These are phyloP conservation scores for Clarkia xantiana DNA, from an alignment of 345 rosid species.

Conservation along the genomic window DNA sequence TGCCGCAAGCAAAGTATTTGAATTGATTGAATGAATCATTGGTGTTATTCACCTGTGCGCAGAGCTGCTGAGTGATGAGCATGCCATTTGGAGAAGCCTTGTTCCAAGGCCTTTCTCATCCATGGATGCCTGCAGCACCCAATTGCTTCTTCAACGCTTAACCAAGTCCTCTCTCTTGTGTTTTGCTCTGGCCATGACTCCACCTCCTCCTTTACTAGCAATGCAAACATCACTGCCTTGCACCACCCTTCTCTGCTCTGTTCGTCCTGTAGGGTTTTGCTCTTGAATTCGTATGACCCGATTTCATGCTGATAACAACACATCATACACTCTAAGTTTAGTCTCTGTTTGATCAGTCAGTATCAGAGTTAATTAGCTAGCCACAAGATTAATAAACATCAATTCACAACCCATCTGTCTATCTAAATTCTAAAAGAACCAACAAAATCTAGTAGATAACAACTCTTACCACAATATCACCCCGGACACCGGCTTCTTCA, in stretches of 20 bases:
- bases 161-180: constrained; percentile 27
- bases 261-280: constrained; percentile 29
- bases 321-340: no score
- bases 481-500: constrained; percentile 45
- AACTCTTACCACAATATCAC: constrained; percentile 31
- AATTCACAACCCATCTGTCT: no score
- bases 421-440: not conserved
- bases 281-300: constrained; percentile 26
- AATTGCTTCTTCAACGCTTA: constrained; percentile 22
- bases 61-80: constrained; percentile 1
- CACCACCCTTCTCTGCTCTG: constrained; percentile 30
- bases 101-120: constrained; percentile 32
- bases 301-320: constrained; percentile 26
- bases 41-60: no score
- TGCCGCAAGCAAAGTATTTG: no score
- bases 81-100: constrained; percentile 22
- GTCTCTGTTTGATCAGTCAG: no score
- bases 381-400: no score
- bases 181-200: constrained; percentile 40
- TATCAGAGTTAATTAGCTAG: no score
- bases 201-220: constrained; percentile 32
- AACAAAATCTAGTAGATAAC: not conserved
- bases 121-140: constrained; percentile 27
- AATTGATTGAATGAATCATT: no score
- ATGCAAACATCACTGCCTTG: constrained; percentile 30